Evolutionary conservation across 345 rosid species (phyloP), one percentile per base, ranked within the genome.

Genomic region (Mangifera indica): DNA sequence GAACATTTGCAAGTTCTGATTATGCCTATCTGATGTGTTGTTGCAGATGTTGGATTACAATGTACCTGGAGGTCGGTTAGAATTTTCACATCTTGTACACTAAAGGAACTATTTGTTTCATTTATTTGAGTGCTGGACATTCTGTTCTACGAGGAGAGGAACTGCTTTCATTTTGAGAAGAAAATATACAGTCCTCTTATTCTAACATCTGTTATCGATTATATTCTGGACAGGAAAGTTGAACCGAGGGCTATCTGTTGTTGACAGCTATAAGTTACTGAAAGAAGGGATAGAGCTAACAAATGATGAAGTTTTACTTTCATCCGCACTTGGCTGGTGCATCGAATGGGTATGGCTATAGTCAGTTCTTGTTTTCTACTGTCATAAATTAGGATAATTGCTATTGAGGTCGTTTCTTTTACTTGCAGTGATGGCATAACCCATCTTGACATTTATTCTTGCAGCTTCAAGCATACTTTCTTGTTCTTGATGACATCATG

Each of bases 21-120:
- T 15, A 34, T 62, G 15, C 49, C 10, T 22, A 40, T 26, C 1
- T 78, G n/a, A 52, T 49, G 73, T 18, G 60, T 14, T 72, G 71
- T 69, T 80, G 82, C 87, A 92, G 99, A 92, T 95, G 98, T 71
- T 92, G 78, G 93, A 89, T 65, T 92, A 95, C 85, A 92, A 87
- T 73, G 99, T 92, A 46, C 93, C 88, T 24, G 98, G 99, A 83
- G 97, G 98, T 91, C 2, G 18, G 74, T 26, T 71, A 77, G 66
- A 79, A 75, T 59, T 22, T 24, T 52, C 15, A 69, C 60, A 11
- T 46, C 34, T 60, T 48, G 52, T 32, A 17, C 32, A 29, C 32
- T 29, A 1, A 29, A 29, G 32, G 32, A 49, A 44, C 14, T 13
- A 68, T 46, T 7, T 58, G 20, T 66, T 22, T 40, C 17, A 34